Evolutionary conservation across 2,329 filamentous ascomycete species (phyloP).

Genomic region (Plectosphaerella plurivora): DNA sequence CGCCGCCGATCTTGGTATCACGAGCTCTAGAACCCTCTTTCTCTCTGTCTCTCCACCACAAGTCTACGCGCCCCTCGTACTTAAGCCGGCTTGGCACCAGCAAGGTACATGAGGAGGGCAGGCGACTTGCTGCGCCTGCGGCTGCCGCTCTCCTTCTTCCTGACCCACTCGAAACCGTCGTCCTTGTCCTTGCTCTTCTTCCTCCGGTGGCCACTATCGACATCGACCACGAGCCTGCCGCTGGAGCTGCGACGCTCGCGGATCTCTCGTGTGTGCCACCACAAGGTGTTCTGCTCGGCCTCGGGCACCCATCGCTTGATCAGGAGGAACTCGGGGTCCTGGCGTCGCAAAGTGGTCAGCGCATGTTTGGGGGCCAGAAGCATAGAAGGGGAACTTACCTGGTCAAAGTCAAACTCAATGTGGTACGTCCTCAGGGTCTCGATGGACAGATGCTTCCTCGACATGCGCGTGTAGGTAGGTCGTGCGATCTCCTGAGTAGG

Average conservation of each 20-base stretch:
- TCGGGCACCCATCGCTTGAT: constrained; percentile 72
- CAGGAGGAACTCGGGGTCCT: constrained; percentile 66
- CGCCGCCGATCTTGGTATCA: too few species aligned
- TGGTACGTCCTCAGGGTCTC: constrained; percentile 53
- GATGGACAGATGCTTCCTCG: constrained; percentile 55
- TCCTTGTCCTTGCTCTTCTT: constrained; percentile 35
- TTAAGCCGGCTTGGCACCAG: constrained; percentile 42
- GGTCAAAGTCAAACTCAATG: constrained; percentile 54
- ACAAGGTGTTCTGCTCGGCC: constrained; percentile 66
- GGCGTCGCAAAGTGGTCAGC: background rate
- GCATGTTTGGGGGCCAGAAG: background rate
- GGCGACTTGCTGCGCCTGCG: constrained; percentile 53
- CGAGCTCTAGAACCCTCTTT: too few species aligned
- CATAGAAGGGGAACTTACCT: constrained; percentile 32
- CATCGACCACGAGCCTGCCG: constrained; percentile 36
- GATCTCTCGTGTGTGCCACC: constrained; percentile 63
- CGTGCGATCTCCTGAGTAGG: constrained; percentile 19
- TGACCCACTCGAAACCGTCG: constrained; percentile 50
- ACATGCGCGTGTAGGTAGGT: constrained; percentile 61
- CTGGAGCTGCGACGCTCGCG: constrained; percentile 46
- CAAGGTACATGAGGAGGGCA: constrained; percentile 52
- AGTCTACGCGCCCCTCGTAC: too few species aligned
- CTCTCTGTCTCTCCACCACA: too few species aligned
- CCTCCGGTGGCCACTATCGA: constrained; percentile 27
- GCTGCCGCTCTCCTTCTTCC: constrained; percentile 43